Evolutionary conservation across 2,329 filamentous ascomycete genomes (phyloP).

Genomic region (Leptographium radiaticola): DNA sequence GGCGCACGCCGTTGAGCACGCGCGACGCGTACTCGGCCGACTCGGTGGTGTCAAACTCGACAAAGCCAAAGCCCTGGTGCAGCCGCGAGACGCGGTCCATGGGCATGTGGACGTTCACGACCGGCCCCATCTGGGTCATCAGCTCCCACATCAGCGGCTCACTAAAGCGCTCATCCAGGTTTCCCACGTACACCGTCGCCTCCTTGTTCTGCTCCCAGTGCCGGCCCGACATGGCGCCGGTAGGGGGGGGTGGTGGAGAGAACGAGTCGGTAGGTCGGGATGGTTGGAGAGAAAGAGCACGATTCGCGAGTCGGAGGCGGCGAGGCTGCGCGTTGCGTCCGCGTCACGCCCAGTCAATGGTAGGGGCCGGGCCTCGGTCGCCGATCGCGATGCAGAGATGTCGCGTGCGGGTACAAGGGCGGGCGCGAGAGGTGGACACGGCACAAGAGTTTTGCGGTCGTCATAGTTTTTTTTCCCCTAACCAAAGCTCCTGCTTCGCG

Average conservation of each 20-base stretch:
- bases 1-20: slow-evolving; percentile 89
- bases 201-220: slow-evolving; percentile 92
- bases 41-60: slow-evolving; percentile 91
- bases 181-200: slow-evolving; percentile 94
- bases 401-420: no score
- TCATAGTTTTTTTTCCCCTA: not conserved
- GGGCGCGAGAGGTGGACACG: no score
- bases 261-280: no score
- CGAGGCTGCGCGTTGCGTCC: not conserved
- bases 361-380: not conserved
- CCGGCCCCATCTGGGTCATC: slow-evolving; percentile 94
- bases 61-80: slow-evolving; percentile 97
- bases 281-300: no score
- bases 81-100: slow-evolving; percentile 95
- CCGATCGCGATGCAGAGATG: no score
- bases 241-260: not conserved
- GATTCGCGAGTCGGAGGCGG: not conserved
- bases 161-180: slow-evolving; percentile 91
- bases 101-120: slow-evolving; percentile 95
- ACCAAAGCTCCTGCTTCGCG: no score
- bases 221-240: slow-evolving; percentile 16
- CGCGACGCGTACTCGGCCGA: slow-evolving; percentile 95
- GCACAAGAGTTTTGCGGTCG: no score
- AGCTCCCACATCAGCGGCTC: slow-evolving; percentile 91
- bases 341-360: no score